These are phyloP conservation scores for Chlamydomonas sphaeroides DNA, from an alignment of 139 green algal genomes.

Conservation along the genomic window DNA sequence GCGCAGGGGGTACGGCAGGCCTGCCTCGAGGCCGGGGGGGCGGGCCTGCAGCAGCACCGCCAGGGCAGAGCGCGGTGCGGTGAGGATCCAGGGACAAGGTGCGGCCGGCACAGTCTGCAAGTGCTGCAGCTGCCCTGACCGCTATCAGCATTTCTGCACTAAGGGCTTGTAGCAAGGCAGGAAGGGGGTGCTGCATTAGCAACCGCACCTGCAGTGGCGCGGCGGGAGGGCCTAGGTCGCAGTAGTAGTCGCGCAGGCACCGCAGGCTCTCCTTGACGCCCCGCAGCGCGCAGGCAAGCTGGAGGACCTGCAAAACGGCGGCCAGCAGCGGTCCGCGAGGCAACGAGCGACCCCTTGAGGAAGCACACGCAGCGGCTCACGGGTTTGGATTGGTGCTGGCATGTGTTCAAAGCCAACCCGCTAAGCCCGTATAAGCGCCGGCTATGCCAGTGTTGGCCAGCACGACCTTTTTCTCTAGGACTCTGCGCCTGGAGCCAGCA, in stretches of 20 bases:
- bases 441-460: too few relatives aligned
- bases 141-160: too few relatives aligned
- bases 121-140: too few relatives aligned
- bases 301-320: background rate
- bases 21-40: background rate
- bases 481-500: background rate
- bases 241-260: background rate
- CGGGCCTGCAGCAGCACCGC: background rate
- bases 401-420: background rate
- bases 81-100: background rate
- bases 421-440: too few relatives aligned
- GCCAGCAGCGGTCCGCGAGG: background rate
- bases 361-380: background rate
- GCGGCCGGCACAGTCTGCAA: background rate
- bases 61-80: background rate
- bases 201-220: background rate
- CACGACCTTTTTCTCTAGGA: too few relatives aligned
- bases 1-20: conserved; percentile 3
- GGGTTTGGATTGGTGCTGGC: background rate
- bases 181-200: too few relatives aligned
- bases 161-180: too few relatives aligned
- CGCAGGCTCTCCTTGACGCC: background rate
- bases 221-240: background rate
- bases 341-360: background rate
- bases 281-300: background rate